phyloP scores from a whole-genome alignment of 2,329 filamentous ascomycete species.

The Aspergillus sp. region DNA sequence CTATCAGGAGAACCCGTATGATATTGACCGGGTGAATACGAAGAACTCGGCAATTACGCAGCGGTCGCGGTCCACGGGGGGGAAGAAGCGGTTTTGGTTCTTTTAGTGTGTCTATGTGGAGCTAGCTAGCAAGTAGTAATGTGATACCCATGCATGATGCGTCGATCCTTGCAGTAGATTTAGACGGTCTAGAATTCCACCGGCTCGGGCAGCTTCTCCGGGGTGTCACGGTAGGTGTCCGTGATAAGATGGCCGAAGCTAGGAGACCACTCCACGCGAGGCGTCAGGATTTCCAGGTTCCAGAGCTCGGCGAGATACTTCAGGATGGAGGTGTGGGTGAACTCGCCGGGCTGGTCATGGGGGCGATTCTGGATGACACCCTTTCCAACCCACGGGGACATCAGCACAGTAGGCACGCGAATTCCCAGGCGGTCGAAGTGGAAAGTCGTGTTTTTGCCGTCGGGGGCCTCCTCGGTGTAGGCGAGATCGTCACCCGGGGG shows the following conservation, averaged over 20 bases:
- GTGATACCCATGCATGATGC: not conserved
- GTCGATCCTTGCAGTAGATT: not conserved
- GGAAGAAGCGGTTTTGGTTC: constrained; percentile 7
- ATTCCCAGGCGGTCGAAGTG: constrained; percentile 43
- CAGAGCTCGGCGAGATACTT: constrained; percentile 44
- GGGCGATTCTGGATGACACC: constrained; percentile 41
- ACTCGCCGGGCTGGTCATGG: constrained; percentile 37
- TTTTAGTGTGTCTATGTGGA: not conserved
- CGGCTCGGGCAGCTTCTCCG: constrained; percentile 21
- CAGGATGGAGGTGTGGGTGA: constrained; percentile 46
- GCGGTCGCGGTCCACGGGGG: constrained; percentile 12
- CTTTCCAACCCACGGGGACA: constrained; percentile 45
- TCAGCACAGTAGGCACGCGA: constrained; percentile 43
- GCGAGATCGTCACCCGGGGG: constrained; percentile 38
- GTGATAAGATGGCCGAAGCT: constrained; percentile 35
- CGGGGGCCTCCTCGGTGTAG: constrained; percentile 31
- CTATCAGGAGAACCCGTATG: constrained; percentile 30
- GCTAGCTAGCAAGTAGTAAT: not conserved
- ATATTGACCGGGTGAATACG: constrained; percentile 33
- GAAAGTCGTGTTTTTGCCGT: constrained; percentile 37
- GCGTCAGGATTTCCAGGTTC: constrained; percentile 38
- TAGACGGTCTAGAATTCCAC: constrained; percentile 1
- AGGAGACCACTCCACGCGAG: constrained; percentile 37
- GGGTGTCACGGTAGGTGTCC: constrained; percentile 24
- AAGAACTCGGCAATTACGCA: constrained; percentile 25